Conservation (phyloP, 176 grass and related monocot genomes). For the Oryza coarctata region DNA sequence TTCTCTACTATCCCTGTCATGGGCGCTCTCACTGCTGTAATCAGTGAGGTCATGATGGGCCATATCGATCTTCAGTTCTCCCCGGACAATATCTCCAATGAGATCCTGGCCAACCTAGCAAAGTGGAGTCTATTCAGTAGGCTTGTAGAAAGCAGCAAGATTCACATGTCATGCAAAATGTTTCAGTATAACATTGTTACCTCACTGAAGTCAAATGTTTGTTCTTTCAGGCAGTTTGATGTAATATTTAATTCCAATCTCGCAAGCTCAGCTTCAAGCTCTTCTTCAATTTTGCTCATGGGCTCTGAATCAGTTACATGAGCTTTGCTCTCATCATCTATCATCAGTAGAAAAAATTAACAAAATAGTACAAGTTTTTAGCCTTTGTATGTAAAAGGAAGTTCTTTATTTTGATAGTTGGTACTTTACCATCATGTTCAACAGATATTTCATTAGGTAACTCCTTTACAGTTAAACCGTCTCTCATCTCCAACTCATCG, state of each 20-base stretch:
- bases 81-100: slow-evolving; percentile 58
- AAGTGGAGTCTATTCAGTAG: slow-evolving; percentile 24
- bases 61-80: slow-evolving; percentile 73
- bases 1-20: slow-evolving; percentile 51
- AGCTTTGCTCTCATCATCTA: slow-evolving; percentile 35
- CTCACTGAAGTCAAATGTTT: slow-evolving; percentile 51
- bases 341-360: slow-evolving; percentile 31
- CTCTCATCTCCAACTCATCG: slow-evolving; percentile 93
- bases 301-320: slow-evolving; percentile 33
- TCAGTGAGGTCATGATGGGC: slow-evolving; percentile 29
- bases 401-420: not conserved
- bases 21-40: slow-evolving; percentile 43
- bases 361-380: not conserved
- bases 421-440: slow-evolving; percentile 32
- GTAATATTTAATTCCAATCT: slow-evolving; percentile 79
- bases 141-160: slow-evolving; percentile 3
- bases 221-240: slow-evolving; percentile 45
- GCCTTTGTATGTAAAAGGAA: slow-evolving; percentile 5
- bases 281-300: slow-evolving; percentile 94
- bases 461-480: slow-evolving; percentile 79
- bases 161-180: slow-evolving; percentile 18
- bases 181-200: slow-evolving; percentile 36
- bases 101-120: slow-evolving; percentile 65
- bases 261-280: slow-evolving; percentile 89
- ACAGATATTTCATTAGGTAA: slow-evolving; percentile 50